A percentile compares a stretch with the other conserved stretches of the same genome.
phyloP scores from a whole-genome alignment of 345 rosid species.

The Linum usitatissimum region DNA sequence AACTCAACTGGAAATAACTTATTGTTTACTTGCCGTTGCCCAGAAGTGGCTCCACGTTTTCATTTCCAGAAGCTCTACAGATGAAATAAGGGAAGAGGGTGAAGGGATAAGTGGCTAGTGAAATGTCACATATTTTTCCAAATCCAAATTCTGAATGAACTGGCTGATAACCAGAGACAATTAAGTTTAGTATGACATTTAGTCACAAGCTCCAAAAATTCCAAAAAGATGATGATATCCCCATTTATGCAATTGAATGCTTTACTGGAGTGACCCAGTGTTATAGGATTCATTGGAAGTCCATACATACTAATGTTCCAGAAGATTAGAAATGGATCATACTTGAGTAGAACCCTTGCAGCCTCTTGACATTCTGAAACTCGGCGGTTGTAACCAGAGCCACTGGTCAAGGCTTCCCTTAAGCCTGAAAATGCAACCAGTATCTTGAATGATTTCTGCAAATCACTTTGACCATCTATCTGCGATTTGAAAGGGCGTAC shows the following conservation, averaged over 20 bases:
- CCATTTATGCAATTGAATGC: background rate
- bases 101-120: conserved; percentile 6
- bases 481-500: conserved; percentile 29
- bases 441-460: conserved; percentile 56
- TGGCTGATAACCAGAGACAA: too few species aligned
- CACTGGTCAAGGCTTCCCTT: conserved; percentile 72
- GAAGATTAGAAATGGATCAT: conserved; percentile 19
- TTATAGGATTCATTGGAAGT: conserved; percentile 1
- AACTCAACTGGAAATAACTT: background rate
- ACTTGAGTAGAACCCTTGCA: conserved; percentile 67
- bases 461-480: conserved; percentile 13
- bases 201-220: too few species aligned
- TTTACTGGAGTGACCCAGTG: too few species aligned
- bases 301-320: background rate
- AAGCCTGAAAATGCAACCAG: conserved; percentile 91
- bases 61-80: conserved; percentile 63
- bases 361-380: conserved; percentile 94
- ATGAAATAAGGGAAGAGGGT: conserved; percentile 4
- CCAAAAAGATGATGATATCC: too few species aligned
- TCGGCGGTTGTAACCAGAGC: conserved; percentile 86
- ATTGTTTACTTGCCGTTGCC: conserved; percentile 51
- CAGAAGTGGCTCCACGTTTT: conserved; percentile 36
- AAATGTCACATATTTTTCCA: too few species aligned
- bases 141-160: too few species aligned
- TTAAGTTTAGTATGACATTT: too few species aligned